Percentiles rank a stretch among this genome's conserved stretches.
phyloP scores from a whole-genome alignment of 257 asterid genomes.

The Cordia subcordata region DNA sequence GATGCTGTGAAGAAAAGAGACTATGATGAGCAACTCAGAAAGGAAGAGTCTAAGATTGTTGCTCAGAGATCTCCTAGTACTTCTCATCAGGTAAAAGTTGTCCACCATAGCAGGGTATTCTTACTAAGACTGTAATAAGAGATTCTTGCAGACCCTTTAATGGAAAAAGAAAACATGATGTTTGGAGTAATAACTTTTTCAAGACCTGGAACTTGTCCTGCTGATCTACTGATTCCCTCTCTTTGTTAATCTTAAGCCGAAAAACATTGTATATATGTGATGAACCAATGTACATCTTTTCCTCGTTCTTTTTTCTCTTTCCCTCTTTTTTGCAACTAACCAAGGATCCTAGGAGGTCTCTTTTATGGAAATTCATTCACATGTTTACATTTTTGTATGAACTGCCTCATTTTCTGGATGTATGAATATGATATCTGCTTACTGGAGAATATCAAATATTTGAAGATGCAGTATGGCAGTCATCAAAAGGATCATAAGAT shows the following conservation, averaged over 20 bases:
- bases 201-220: background rate
- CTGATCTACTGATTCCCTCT: background rate
- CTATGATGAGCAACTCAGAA: conserved; percentile 87
- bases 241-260: background rate
- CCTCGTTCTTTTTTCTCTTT: no score
- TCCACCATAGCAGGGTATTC: background rate
- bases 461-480: background rate
- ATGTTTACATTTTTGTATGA: no score
- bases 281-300: no score
- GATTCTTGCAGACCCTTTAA: background rate
- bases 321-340: no score
- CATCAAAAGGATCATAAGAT: conserved; percentile 2
- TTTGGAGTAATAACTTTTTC: background rate
- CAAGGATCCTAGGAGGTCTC: no score
- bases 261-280: background rate
- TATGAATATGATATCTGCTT: no score
- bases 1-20: conserved; percentile 92
- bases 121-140: background rate
- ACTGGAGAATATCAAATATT: background rate
- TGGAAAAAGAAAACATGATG: no score
- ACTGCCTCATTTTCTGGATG: no score
- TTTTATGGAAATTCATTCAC: no score
- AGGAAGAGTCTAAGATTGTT: conserved; percentile 78
- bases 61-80: conserved; percentile 78
- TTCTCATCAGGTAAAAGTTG: conserved; percentile 57